A percentile compares a stretch with the other conserved stretches of the same genome.
Evolutionary conservation across 176 grass and related monocot genomes (phyloP).

Genomic region (Eragrostis nindensis): DNA sequence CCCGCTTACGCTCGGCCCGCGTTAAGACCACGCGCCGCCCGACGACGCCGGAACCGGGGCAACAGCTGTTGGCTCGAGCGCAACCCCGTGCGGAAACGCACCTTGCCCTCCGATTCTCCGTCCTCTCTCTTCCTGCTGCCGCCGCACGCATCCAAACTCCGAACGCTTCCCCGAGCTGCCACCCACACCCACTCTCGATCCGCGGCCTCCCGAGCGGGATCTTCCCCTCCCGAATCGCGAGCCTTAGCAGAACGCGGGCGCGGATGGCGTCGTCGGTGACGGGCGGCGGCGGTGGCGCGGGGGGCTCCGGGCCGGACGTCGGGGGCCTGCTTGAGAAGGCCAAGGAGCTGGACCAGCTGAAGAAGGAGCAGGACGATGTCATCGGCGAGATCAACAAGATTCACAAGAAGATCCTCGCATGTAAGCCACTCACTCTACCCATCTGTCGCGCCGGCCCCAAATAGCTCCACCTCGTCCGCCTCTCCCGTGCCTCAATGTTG

Average conservation of each 20-base stretch:
- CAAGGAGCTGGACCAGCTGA: slow-evolving; percentile 75
- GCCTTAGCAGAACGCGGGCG: not conserved
- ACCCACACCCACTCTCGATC: no score
- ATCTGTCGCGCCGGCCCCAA: not conserved
- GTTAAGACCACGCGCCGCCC: no score
- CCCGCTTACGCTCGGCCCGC: no score
- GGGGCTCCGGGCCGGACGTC: slow-evolving; percentile 44
- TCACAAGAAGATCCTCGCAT: slow-evolving; percentile 70
- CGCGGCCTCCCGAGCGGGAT: no score
- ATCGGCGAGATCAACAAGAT: slow-evolving; percentile 69
- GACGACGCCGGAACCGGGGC: no score
- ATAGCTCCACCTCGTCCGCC: not conserved
- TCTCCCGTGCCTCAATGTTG: not conserved
- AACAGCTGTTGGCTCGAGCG: no score
- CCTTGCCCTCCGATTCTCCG: no score
- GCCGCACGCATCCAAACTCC: no score
- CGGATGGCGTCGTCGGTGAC: slow-evolving; percentile 46
- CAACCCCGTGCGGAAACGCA: no score
- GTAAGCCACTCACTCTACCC: slow-evolving; percentile 21
- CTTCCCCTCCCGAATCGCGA: not conserved
- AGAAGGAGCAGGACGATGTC: slow-evolving; percentile 66
- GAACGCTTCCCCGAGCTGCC: no score
- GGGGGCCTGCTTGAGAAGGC: slow-evolving; percentile 64
- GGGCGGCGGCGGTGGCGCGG: slow-evolving; percentile 29
- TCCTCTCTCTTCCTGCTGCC: no score